These are phyloP conservation scores for Vaccinium corymbosum DNA, from an alignment of 148 eudicot species.

Conservation along the genomic window DNA sequence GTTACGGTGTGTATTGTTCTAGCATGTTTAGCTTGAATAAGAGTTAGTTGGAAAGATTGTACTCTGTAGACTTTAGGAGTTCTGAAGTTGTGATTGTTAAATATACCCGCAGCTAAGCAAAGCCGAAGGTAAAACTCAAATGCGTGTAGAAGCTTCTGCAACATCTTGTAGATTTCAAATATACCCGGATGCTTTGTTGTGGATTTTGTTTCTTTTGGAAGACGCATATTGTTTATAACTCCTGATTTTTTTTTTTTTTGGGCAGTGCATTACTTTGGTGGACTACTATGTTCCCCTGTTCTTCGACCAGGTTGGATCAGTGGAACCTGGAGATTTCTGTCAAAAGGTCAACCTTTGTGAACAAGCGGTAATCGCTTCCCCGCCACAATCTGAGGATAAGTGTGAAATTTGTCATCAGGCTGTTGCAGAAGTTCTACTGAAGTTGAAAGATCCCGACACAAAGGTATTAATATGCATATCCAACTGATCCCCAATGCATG, in stretches of 20 bases:
- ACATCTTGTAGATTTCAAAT: not conserved
- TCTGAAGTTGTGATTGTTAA: not conserved
- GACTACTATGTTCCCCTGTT: conserved; percentile 74
- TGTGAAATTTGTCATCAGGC: conserved; percentile 35
- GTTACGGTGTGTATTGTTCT: not conserved
- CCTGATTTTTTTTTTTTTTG: conserved; percentile 12
- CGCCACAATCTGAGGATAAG: conserved; percentile 25
- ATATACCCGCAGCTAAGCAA: not conserved
- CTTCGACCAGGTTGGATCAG: conserved; percentile 55
- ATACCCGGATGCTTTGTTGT: not conserved
- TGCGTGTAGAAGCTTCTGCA: not conserved
- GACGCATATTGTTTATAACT: not conserved
- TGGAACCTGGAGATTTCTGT: conserved; percentile 66
- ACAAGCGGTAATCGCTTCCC: conserved; percentile 23
- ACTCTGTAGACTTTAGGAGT: not conserved
- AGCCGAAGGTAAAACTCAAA: not conserved
- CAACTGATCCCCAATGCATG: not conserved
- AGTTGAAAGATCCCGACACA: conserved; percentile 77
- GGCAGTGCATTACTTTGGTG: conserved; percentile 75
- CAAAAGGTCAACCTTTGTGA: conserved; percentile 55
- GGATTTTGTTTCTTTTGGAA: not conserved
- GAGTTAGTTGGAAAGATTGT: not conserved
- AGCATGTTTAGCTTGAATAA: not conserved
- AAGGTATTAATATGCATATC: conserved; percentile 40
- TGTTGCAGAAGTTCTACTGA: conserved; percentile 50